phyloP scores from a whole-genome alignment of 306 rosid species.

The Aeschynomene evenia region DNA sequence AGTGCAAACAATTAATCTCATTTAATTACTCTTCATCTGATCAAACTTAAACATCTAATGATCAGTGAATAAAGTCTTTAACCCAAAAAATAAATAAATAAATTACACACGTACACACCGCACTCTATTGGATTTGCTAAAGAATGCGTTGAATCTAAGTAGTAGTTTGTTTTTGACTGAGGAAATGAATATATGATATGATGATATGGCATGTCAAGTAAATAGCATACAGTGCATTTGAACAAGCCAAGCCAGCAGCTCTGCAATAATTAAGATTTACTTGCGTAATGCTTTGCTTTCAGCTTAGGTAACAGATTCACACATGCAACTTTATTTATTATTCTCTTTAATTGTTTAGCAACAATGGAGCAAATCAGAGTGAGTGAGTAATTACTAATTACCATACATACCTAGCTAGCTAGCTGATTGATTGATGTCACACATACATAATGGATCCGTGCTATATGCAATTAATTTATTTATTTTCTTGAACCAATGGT shows the following conservation, averaged over 20 bases:
- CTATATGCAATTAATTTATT: too few relatives aligned
- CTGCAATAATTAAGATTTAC: slow-evolving; percentile 15
- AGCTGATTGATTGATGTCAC: too few relatives aligned
- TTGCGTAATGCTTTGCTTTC: slow-evolving; percentile 12
- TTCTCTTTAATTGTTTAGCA: too few relatives aligned
- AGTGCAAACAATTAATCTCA: too few relatives aligned
- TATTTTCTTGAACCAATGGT: too few relatives aligned
- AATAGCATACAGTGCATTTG: neutral
- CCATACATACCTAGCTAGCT: neutral
- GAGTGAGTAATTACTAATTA: neutral
- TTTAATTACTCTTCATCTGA: too few relatives aligned
- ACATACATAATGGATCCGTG: too few relatives aligned
- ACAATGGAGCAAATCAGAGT: too few relatives aligned
- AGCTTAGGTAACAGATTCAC: neutral
- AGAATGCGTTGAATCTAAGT: neutral
- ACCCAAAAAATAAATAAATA: too few relatives aligned
- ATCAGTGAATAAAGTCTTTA: too few relatives aligned
- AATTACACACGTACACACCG: too few relatives aligned
- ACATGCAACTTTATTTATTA: slow-evolving; percentile 31
- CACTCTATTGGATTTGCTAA: neutral
- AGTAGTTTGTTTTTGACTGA: neutral
- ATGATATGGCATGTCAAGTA: too few relatives aligned
- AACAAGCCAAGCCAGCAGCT: slow-evolving; percentile 38
- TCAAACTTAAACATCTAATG: neutral
- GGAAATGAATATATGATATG: neutral